phyloP scores from a whole-genome alignment of 345 rosid species.

The Firmiana major region DNA sequence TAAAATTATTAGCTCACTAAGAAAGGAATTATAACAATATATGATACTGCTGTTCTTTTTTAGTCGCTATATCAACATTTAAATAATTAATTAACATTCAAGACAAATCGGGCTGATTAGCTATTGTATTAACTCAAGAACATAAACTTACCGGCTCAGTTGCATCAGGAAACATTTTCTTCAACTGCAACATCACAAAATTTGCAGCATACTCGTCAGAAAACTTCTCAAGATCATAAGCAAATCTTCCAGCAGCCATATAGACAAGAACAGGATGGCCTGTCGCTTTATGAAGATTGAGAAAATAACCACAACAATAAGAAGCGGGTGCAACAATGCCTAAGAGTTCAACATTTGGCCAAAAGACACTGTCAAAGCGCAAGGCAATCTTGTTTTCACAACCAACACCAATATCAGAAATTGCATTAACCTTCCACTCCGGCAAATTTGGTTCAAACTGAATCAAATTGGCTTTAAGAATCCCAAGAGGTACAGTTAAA shows the following conservation, averaged over 20 bases:
- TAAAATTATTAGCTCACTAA: background rate
- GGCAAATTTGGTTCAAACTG: slow-evolving; percentile 81
- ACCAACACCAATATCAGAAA: slow-evolving; percentile 78
- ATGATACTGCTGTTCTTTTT: background rate
- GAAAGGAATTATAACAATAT: background rate
- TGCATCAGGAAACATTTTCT: slow-evolving; percentile 85
- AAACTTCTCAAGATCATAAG: slow-evolving; percentile 64
- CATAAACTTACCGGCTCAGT: slow-evolving; percentile 56
- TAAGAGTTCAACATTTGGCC: slow-evolving; percentile 80
- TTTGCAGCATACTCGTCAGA: slow-evolving; percentile 58
- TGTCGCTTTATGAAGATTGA: slow-evolving; percentile 83
- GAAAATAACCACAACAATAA: slow-evolving; percentile 78
- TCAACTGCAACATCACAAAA: slow-evolving; percentile 66
- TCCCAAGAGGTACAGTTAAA: slow-evolving; percentile 70
- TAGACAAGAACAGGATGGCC: slow-evolving; percentile 82
- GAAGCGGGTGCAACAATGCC: slow-evolving; percentile 76
- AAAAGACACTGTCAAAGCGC: slow-evolving; percentile 58
- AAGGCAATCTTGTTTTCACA: slow-evolving; percentile 80
- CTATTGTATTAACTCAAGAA: background rate
- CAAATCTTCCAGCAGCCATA: slow-evolving; percentile 84
- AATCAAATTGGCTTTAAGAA: slow-evolving; percentile 78
- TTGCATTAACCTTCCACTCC: slow-evolving; percentile 74
- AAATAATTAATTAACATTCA: background rate
- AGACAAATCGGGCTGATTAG: background rate
- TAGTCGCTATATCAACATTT: background rate